These are phyloP conservation scores for Fomitiporia mediterranea DNA, from an alignment of 1,284 basidiomycete species.

Conservation along the genomic window DNA sequence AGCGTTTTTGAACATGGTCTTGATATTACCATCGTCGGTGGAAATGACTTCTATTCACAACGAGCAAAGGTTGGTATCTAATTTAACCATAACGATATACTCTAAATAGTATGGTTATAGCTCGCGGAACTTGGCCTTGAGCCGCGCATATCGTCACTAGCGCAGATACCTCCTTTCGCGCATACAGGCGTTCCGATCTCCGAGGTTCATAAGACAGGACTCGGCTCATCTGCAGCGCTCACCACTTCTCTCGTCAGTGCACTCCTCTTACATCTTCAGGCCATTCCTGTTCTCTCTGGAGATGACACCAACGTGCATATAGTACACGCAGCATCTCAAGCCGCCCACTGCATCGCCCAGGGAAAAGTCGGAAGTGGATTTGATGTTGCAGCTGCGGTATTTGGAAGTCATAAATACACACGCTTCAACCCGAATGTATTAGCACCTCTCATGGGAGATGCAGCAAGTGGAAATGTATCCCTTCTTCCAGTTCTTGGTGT, in stretches of 20 bases:
- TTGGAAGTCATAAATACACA: constrained; percentile 91
- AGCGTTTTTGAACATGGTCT: constrained; percentile 49
- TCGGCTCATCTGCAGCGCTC: constrained; percentile 95
- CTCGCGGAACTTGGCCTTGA: constrained; percentile 58
- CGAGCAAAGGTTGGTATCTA: constrained; percentile 61
- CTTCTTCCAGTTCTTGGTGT: constrained; percentile 54
- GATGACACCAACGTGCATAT: constrained; percentile 37
- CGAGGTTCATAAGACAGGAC: constrained; percentile 94
- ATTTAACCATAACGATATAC: neutral
- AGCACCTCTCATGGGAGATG: constrained; percentile 60
- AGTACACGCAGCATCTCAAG: constrained; percentile 94
- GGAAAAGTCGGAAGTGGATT: constrained; percentile 98
- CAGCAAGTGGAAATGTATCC: constrained; percentile 23
- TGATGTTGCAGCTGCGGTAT: constrained; percentile 92
- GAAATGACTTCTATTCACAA: constrained; percentile 99
- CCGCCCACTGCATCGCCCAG: constrained; percentile 93
- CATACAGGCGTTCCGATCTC: constrained; percentile 65
- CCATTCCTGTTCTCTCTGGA: constrained; percentile 53
- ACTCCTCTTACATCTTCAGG: constrained; percentile 74
- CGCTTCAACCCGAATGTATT: constrained; percentile 80
- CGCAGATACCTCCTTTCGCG: constrained; percentile 68
- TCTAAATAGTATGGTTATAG: constrained; percentile 35
- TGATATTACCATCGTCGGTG: constrained; percentile 81
- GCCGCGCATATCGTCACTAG: constrained; percentile 55
- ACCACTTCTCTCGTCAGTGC: constrained; percentile 92